Conservation (phyloP, 352 stramenopile genomes). For the Phytopythium aichiense region DNA sequence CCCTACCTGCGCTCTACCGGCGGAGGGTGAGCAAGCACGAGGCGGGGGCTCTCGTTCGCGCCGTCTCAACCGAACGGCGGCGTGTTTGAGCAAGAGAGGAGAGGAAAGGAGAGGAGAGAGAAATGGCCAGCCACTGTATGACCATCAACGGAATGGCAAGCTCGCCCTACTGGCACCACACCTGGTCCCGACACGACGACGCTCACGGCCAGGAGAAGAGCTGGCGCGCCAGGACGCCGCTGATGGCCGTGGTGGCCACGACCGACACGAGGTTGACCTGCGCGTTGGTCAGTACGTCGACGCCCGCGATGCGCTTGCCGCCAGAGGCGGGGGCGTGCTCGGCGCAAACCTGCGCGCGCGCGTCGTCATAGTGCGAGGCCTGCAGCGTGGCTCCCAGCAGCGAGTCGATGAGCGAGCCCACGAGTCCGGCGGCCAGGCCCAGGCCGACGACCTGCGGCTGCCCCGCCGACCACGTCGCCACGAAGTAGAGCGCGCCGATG, state of each 20-base stretch:
- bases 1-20: background rate
- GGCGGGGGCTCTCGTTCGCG: background rate
- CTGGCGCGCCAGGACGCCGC: slow-evolving; percentile 31
- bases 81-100: background rate
- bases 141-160: background rate
- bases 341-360: slow-evolving; percentile 56
- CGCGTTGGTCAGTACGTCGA: slow-evolving; percentile 58
- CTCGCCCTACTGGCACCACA: background rate
- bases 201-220: slow-evolving; percentile 25
- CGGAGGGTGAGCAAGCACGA: too few relatives aligned
- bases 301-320: slow-evolving; percentile 16
- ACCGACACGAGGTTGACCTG: slow-evolving; percentile 75
- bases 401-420: slow-evolving; percentile 82
- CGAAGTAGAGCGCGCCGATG: slow-evolving; percentile 76
- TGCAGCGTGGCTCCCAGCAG: slow-evolving; percentile 82
- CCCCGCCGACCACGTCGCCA: slow-evolving; percentile 14
- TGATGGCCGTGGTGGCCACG: slow-evolving; percentile 45
- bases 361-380: slow-evolving; percentile 57
- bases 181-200: background rate
- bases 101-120: background rate
- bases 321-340: slow-evolving; percentile 8
- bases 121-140: too few relatives aligned
- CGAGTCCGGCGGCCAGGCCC: slow-evolving; percentile 49
- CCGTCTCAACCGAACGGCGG: background rate
- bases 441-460: slow-evolving; percentile 54